Base-by-base conservation (phyloP, 2,329 filamentous ascomycete genomes). In the Orbilia blumenaviensis region DNA sequence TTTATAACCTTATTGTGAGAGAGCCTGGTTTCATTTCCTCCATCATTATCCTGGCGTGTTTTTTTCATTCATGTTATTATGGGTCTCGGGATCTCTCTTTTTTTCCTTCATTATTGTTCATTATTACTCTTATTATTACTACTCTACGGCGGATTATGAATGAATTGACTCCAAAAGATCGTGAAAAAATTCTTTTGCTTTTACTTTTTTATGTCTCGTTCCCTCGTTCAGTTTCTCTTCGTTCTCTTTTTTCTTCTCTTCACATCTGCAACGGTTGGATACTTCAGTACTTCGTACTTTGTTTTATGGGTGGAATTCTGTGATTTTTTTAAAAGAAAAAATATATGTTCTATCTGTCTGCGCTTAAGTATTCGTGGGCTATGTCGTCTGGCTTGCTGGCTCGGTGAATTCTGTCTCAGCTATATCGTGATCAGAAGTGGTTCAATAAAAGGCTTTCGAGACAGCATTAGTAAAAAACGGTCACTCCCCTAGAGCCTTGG, bases 121-220 rank as follows among this genome's bases (percentile, higher is more conserved):
- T n/a, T 56, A 38, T 16, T 56, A 44, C 18, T 23, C 21, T 44
- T 44, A 44, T 23, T 44, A 44, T 18, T 44, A 44, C 18, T 32
- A 32, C 25, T 32, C 29, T 32, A 54, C 34, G 52, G 52, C 29
- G 18, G 52, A 27, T 38, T 18, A 56, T 38, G 52, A 56, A 56
- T 38, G 52, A 56, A 56, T 18, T 48, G 44, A 56, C 50, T 8
- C 32, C 32, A 54, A 54, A 54, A 54, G 16, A 56, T 56, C 21
- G 8, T 38, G 38, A 56, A 56, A 38, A 34, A 16, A 48, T 34
- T 52, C 10, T 52, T 9, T 44, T 7, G n/a, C 1, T 8, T 44
- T 44, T 18, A 21, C 14, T n/a, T 41, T 60, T 25, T 41, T 42
- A 23, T 25, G n/a, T n/a, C 2, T 34, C 7, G 27, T 10, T 18